These are phyloP conservation scores for Fraxinus cuspidata DNA, from an alignment of 257 asterid genomes.

Conservation along the genomic window DNA sequence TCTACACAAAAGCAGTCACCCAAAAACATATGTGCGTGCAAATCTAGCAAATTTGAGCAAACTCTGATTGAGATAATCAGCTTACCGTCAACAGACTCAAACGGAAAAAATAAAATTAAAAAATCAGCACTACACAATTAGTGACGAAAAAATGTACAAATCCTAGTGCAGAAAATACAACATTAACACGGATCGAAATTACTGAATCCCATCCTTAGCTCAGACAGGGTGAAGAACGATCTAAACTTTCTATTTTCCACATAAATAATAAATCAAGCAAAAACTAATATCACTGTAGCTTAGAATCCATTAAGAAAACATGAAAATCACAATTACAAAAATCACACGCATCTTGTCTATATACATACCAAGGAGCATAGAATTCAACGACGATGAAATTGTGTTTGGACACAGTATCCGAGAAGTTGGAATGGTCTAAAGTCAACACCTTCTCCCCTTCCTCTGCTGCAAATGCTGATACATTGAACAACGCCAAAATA, in stretches of 20 bases:
- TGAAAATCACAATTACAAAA: background rate
- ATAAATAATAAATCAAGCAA: background rate
- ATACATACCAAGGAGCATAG: slow-evolving; percentile 73
- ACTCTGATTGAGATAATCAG: background rate
- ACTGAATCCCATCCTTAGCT: background rate
- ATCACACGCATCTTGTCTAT: background rate
- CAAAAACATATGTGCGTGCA: background rate
- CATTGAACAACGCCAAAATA: slow-evolving; percentile 30
- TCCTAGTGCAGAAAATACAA: background rate
- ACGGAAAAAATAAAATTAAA: background rate
- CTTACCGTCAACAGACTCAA: background rate
- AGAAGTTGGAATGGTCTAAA: slow-evolving; percentile 67
- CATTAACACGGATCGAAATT: background rate
- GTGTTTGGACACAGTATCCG: slow-evolving; percentile 48
- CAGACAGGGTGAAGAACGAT: background rate
- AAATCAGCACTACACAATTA: background rate
- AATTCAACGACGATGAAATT: slow-evolving; percentile 69
- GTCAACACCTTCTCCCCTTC: slow-evolving; percentile 63
- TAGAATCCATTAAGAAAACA: background rate
- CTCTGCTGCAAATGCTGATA: slow-evolving; percentile 41
- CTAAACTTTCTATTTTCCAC: background rate
- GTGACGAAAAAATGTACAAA: background rate
- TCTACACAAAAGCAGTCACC: background rate
- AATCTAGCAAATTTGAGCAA: background rate
- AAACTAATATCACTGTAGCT: background rate